These are phyloP conservation scores for Rhynchospora breviuscula DNA, from an alignment of 176 grass and related monocot species.

Conservation along the genomic window DNA sequence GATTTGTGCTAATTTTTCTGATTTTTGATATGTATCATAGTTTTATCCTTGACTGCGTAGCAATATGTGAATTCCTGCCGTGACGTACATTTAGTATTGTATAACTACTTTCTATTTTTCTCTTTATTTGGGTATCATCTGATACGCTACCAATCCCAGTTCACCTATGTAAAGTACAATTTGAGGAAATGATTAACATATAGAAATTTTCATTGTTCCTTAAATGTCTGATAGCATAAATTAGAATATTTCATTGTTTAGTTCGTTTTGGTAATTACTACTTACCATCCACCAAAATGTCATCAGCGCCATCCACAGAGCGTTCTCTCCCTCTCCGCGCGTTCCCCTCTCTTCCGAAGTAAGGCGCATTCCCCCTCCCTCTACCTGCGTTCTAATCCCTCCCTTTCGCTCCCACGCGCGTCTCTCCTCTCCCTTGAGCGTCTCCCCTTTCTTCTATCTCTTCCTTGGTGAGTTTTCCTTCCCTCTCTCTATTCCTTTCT, in stretches of 20 bases:
- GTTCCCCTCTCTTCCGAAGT: no score
- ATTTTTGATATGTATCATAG: conserved; percentile 9
- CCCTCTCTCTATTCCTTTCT: no score
- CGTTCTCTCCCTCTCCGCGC: no score
- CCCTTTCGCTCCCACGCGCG: no score
- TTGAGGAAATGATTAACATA: not conserved
- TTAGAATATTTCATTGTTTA: not conserved
- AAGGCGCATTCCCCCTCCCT: no score
- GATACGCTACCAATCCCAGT: not conserved
- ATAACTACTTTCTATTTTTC: not conserved
- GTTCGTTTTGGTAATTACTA: no score
- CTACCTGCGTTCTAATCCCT: no score
- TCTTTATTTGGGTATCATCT: not conserved
- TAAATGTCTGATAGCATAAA: not conserved
- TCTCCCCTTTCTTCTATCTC: no score
- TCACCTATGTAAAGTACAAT: not conserved
- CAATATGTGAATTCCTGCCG: not conserved
- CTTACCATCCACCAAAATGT: no score
- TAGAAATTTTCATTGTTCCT: not conserved
- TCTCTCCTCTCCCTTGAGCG: no score
- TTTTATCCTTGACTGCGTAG: conserved; percentile 17
- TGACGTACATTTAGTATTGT: conserved; percentile 14
- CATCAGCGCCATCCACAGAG: no score
- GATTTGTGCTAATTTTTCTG: conserved; percentile 12
- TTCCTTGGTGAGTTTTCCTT: no score